These are phyloP conservation scores for Xylariaceae sp. DNA, from an alignment of 2,329 filamentous ascomycete species.

Conservation along the genomic window DNA sequence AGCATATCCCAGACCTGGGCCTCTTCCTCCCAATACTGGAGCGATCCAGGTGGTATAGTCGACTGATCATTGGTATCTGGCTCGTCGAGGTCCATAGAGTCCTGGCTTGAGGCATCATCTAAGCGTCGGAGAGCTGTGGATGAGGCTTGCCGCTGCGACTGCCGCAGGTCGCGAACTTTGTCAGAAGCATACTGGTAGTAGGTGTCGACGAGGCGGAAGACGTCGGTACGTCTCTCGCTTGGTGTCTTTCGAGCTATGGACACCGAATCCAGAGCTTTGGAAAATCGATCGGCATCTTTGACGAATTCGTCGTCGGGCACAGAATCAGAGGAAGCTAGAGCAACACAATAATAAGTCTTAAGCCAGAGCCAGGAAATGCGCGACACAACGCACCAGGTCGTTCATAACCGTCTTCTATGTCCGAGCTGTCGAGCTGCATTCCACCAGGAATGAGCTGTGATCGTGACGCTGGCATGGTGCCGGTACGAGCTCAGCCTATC, in stretches of 20 bases:
- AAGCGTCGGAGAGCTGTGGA: constrained; percentile 21
- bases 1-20: constrained; percentile 87
- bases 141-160: constrained; percentile 31
- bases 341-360: not conserved
- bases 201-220: constrained; percentile 59
- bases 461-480: constrained; percentile 12
- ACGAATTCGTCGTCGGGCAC: constrained; percentile 11
- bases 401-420: constrained; percentile 9
- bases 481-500: too few relatives aligned
- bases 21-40: constrained; percentile 69
- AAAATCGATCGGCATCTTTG: constrained; percentile 80
- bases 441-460: constrained; percentile 9
- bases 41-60: constrained; percentile 29
- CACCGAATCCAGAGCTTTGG: constrained; percentile 73
- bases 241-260: constrained; percentile 39
- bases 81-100: constrained; percentile 51
- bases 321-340: too few relatives aligned
- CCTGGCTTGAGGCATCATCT: constrained; percentile 29
- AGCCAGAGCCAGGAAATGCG: too few relatives aligned
- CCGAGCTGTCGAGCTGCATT: constrained; percentile 11
- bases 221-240: constrained; percentile 53
- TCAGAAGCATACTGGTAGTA: constrained; percentile 53
- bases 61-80: constrained; percentile 28
- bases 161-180: constrained; percentile 34
- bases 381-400: constrained; percentile 13